A percentile compares a stretch with the other conserved stretches of the same genome.
Evolutionary conservation across 176 grass and related monocot species (phyloP).

Genomic region (Neostapfia colusana): DNA sequence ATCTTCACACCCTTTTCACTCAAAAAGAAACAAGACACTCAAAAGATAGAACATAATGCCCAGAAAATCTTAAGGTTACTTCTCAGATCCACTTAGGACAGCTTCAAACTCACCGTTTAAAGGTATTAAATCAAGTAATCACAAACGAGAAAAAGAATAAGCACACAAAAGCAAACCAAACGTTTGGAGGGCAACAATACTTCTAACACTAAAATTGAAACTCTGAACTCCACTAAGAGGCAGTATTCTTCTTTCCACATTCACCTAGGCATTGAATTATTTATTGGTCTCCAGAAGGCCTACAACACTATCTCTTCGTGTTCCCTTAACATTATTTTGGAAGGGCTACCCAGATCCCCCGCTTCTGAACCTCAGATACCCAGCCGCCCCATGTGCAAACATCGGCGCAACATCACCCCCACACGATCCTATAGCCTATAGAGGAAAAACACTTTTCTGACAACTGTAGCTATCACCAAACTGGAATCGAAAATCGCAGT

Average conservation of each 20-base stretch:
- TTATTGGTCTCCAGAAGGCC: neutral
- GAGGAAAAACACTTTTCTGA: neutral
- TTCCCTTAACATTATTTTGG: neutral
- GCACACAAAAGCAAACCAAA: neutral
- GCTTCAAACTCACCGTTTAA: neutral
- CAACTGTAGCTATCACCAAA: neutral
- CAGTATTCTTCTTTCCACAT: neutral
- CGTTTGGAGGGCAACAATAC: neutral
- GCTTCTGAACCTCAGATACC: constrained; percentile 1
- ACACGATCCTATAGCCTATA: neutral
- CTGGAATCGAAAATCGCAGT: neutral
- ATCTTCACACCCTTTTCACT: constrained; percentile 6
- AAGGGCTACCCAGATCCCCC: neutral
- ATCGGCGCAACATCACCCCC: neutral
- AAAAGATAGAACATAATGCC: neutral
- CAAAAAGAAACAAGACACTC: neutral
- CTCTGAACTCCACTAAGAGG: neutral
- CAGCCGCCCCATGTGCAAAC: neutral
- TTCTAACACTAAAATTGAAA: neutral
- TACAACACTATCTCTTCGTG: neutral
- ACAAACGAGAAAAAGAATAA: neutral
- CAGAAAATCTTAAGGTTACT: neutral
- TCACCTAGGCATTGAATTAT: constrained; percentile 6
- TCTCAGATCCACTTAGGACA: neutral
- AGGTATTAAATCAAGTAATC: neutral